phyloP scores from a whole-genome alignment of 768 basidiomycete genomes.

The Lactarius hatsudake region DNA sequence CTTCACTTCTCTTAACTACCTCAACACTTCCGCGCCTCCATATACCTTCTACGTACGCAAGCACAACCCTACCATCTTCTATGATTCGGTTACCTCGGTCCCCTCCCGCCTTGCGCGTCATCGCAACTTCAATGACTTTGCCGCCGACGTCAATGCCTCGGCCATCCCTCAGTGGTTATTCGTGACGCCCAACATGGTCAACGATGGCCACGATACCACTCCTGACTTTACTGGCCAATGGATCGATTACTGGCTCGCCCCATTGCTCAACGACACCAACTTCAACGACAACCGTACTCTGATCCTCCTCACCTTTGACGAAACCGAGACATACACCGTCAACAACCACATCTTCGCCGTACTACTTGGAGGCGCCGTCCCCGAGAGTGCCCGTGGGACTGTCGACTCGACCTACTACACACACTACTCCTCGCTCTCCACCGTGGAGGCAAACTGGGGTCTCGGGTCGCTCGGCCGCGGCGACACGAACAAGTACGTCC shows the following conservation, averaged over 20 bases:
- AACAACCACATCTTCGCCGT: constrained; percentile 50
- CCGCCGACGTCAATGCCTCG: constrained; percentile 34
- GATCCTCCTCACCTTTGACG: constrained; percentile 63
- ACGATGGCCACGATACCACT: constrained; percentile 62
- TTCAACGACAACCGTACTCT: constrained; percentile 58
- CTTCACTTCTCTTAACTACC: constrained; percentile 39
- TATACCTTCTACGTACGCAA: constrained; percentile 45
- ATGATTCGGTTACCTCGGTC: too few species aligned
- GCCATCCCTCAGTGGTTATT: constrained; percentile 58
- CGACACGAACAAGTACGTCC: constrained; percentile 48
- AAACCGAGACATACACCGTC: constrained; percentile 42
- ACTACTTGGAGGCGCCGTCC: constrained; percentile 47
- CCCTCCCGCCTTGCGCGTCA: too few species aligned
- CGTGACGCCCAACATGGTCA: constrained; percentile 57
- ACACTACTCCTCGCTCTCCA: constrained; percentile 57
- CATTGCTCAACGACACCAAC: constrained; percentile 46
- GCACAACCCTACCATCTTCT: too few species aligned
- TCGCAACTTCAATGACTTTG: too few species aligned
- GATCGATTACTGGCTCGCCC: constrained; percentile 50
- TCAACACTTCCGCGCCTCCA: constrained; percentile 33
- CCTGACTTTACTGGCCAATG: constrained; percentile 47
- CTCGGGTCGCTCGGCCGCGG: constrained; percentile 58
- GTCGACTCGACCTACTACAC: constrained; percentile 55
- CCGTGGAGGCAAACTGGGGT: constrained; percentile 59
- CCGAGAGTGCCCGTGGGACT: constrained; percentile 40